Evolutionary conservation across 192 early-diverging fungal species (phyloP).

Genomic region (Coemansia sp.): DNA sequence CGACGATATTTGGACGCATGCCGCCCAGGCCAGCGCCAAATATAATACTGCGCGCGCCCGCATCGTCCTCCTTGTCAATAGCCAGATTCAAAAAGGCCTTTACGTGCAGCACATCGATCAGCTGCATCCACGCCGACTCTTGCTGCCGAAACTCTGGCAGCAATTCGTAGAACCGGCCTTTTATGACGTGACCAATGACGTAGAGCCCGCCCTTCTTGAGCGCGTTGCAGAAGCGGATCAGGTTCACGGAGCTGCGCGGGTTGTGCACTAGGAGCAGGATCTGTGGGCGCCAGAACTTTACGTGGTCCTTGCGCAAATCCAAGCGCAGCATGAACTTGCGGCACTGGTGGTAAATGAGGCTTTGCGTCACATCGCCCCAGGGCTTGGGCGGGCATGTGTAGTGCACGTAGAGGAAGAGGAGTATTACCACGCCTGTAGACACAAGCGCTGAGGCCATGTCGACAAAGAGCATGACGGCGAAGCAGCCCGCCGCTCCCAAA

Average conservation of each 20-base stretch:
- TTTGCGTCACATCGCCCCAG: slow-evolving; percentile 74
- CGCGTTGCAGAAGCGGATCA: slow-evolving; percentile 70
- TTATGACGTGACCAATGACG: slow-evolving; percentile 66
- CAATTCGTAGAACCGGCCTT: slow-evolving; percentile 57
- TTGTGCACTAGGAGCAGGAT: slow-evolving; percentile 68
- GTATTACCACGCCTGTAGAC: slow-evolving; percentile 55
- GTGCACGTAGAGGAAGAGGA: slow-evolving; percentile 68
- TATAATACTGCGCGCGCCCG: slow-evolving; percentile 62
- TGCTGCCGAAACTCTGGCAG: slow-evolving; percentile 58
- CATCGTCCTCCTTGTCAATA: slow-evolving; percentile 53
- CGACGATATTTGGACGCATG: slow-evolving; percentile 71
- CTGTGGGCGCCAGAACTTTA: slow-evolving; percentile 77
- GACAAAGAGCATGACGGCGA: slow-evolving; percentile 62
- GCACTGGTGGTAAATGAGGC: slow-evolving; percentile 73
- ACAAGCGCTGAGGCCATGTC: slow-evolving; percentile 54
- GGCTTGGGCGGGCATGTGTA: slow-evolving; percentile 67
- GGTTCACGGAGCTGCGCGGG: slow-evolving; percentile 57
- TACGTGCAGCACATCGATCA: slow-evolving; percentile 61
- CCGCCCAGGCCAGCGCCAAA: slow-evolving; percentile 69
- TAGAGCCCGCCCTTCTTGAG: slow-evolving; percentile 74
- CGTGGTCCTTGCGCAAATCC: slow-evolving; percentile 66
- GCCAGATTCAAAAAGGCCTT: slow-evolving; percentile 69
- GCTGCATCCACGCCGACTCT: slow-evolving; percentile 63
- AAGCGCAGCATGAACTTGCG: slow-evolving; percentile 70
- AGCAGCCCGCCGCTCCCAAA: slow-evolving; percentile 58